A percentile compares a stretch with the other conserved stretches of the same genome.
phyloP scores from a whole-genome alignment of 75 land plant genomes.

The Sequoiadendron giganteum region DNA sequence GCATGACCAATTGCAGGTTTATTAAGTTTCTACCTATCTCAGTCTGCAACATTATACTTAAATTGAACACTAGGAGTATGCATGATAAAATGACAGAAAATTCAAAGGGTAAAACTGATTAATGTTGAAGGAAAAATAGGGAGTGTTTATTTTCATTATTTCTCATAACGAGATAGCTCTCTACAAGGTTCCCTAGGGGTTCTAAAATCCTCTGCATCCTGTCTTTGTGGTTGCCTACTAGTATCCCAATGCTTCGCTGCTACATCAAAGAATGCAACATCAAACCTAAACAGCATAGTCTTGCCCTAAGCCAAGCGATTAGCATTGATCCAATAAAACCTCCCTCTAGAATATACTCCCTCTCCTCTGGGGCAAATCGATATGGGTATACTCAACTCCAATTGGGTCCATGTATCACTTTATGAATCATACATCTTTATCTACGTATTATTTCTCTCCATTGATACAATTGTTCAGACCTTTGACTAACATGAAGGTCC shows the following conservation, averaged over 20 bases:
- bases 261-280: not conserved
- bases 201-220: too few relatives aligned
- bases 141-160: too few relatives aligned
- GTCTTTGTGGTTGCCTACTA: not conserved
- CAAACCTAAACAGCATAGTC: not conserved
- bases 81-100: too few relatives aligned
- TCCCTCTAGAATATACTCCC: not conserved
- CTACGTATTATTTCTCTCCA: not conserved
- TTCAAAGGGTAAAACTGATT: too few relatives aligned
- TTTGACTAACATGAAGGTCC: not conserved
- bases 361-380: not conserved
- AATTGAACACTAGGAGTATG: too few relatives aligned
- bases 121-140: too few relatives aligned
- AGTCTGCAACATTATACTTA: too few relatives aligned
- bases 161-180: too few relatives aligned
- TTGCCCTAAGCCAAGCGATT: not conserved
- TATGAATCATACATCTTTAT: not conserved
- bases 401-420: not conserved
- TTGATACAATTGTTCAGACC: not conserved
- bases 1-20: too few relatives aligned
- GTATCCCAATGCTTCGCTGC: not conserved
- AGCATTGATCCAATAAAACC: not conserved
- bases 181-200: too few relatives aligned
- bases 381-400: not conserved
- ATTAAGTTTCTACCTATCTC: too few relatives aligned